Evolutionary conservation across 768 basidiomycete species (phyloP), one percentile per base, ranked within the genome.

Genomic region (Pisolithus marmoratus): DNA sequence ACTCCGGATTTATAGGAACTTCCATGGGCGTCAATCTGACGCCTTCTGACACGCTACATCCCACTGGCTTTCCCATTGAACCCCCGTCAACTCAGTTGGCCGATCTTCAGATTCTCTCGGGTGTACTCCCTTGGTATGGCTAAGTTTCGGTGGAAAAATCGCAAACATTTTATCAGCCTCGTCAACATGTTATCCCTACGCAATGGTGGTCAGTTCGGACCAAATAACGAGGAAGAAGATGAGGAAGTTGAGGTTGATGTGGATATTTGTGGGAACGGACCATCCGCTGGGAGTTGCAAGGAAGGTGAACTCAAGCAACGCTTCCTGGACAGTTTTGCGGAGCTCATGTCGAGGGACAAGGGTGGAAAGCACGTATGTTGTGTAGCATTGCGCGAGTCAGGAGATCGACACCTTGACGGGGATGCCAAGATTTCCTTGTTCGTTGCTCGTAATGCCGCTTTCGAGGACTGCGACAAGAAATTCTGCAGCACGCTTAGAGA

Each of bases 231-330:
- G 44, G 26, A 46, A 17, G 45, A 19, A 1, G 29, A 31, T 14
- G 26, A 46, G 15, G 27, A 34, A 29, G 27, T 20, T 2, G 8
- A 23, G 17, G 31, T 20, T 20, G 45, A n/a, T 55, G 67, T 57
- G 5, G 69, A 44, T 8, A 19, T 14, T 20, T 5, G 27, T 11
- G 11, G 4, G 12, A 15, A 46, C 24, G 4, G 9, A 15, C 6
- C n/a, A 11, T 8, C 14, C 3, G 19, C 5, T 19, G n/a, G 27
- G 23, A 15, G 7, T n/a, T 17, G 48, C 12, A 9, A 38, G 22
- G 48, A 49, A 36, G 38, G 29, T 29, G 48, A 41, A 4, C 38
- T 49, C 37, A 49, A 41, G 24, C 15, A 49, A 19, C 38, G 15
- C 26, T 38, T 49, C 41, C 23, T 49, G 15, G 48, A 49, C 38